A percentile compares a stretch with the other conserved stretches of the same genome.
Evolutionary conservation across 352 stramenopile species (phyloP).

Genomic region (Saprolegnia diclina): DNA sequence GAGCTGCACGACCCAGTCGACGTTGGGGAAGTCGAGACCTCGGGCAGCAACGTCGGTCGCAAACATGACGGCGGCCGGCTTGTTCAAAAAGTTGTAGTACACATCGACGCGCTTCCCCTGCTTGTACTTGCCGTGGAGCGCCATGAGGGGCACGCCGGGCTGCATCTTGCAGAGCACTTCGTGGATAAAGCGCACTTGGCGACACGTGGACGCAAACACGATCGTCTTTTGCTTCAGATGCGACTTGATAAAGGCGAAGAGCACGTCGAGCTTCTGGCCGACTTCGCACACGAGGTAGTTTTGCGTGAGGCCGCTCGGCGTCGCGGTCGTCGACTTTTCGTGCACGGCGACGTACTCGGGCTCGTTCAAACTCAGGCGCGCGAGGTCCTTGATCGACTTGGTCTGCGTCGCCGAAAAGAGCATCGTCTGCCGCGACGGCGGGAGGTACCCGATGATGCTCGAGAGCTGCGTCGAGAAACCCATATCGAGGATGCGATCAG

Average conservation of each 20-base stretch:
- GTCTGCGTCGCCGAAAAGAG: slow-evolving; percentile 97
- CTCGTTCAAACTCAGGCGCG: slow-evolving; percentile 89
- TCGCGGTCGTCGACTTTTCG: slow-evolving; percentile 86
- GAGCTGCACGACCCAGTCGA: slow-evolving; percentile 98
- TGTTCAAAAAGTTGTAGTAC: slow-evolving; percentile 98
- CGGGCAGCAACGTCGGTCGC: slow-evolving; percentile 97
- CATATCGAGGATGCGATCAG: slow-evolving; percentile 98
- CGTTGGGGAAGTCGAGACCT: slow-evolving; percentile 97
- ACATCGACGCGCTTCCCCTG: slow-evolving; percentile 97
- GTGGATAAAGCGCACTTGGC: slow-evolving; percentile 94
- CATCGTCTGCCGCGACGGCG: slow-evolving; percentile 91
- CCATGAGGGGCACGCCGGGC: slow-evolving; percentile 94
- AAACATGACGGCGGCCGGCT: slow-evolving; percentile 92
- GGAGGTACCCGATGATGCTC: slow-evolving; percentile 95
- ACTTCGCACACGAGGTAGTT: slow-evolving; percentile 94
- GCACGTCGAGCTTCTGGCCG: slow-evolving; percentile 95
- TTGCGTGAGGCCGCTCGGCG: slow-evolving; percentile 90
- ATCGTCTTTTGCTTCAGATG: slow-evolving; percentile 98
- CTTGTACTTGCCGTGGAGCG: slow-evolving; percentile 98
- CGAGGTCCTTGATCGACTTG: slow-evolving; percentile 96
- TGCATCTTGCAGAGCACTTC: slow-evolving; percentile 96
- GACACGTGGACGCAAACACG: slow-evolving; percentile 97
- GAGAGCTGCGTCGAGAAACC: slow-evolving; percentile 99
- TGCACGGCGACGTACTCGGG: slow-evolving; percentile 98
- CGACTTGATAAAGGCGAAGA: slow-evolving; percentile 98